phyloP scores from a whole-genome alignment of 495 filamentous ascomycete genomes.

The Melanomma pulvis-pyrius region DNA sequence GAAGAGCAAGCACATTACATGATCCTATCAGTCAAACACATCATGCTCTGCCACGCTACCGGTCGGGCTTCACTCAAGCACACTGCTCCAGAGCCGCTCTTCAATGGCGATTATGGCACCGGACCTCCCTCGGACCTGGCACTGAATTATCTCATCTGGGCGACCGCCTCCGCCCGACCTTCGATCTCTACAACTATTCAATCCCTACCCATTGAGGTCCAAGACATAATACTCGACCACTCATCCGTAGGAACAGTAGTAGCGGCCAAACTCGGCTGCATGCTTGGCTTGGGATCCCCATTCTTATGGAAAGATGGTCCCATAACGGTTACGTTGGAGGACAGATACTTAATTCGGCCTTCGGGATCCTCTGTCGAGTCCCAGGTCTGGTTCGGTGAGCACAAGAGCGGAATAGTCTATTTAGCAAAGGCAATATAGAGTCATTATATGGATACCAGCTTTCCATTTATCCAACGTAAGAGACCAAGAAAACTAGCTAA shows the following conservation, averaged over 20 bases:
- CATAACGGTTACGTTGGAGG: constrained; percentile 20
- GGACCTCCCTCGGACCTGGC: constrained; percentile 24
- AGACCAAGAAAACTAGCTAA: constrained; percentile 12
- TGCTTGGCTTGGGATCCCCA: constrained; percentile 29
- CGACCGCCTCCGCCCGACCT: constrained; percentile 26
- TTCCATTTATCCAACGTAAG: constrained; percentile 15
- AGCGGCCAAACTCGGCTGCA: constrained; percentile 26
- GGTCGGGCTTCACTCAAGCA: constrained; percentile 11
- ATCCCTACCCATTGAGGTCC: constrained; percentile 25
- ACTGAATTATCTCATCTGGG: constrained; percentile 28
- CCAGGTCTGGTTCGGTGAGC: constrained; percentile 26
- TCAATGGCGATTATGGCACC: constrained; percentile 20
- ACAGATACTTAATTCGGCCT: constrained; percentile 20
- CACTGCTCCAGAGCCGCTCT: constrained; percentile 29
- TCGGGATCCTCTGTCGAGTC: constrained; percentile 24
- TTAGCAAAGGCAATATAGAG: constrained; percentile 22
- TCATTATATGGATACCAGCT: constrained; percentile 19
- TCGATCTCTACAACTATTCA: constrained; percentile 25
- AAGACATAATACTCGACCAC: constrained; percentile 27
- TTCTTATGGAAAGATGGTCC: constrained; percentile 28
- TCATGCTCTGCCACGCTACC: constrained; percentile 24
- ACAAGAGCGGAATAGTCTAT: constrained; percentile 28
- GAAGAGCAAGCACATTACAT: constrained; percentile 26
- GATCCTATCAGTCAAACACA: constrained; percentile 25
- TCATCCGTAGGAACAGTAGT: constrained; percentile 18